These are phyloP conservation scores for Wickerhamomyces sp. DNA, from an alignment of 1,139 yeast species.

Conservation along the genomic window DNA sequence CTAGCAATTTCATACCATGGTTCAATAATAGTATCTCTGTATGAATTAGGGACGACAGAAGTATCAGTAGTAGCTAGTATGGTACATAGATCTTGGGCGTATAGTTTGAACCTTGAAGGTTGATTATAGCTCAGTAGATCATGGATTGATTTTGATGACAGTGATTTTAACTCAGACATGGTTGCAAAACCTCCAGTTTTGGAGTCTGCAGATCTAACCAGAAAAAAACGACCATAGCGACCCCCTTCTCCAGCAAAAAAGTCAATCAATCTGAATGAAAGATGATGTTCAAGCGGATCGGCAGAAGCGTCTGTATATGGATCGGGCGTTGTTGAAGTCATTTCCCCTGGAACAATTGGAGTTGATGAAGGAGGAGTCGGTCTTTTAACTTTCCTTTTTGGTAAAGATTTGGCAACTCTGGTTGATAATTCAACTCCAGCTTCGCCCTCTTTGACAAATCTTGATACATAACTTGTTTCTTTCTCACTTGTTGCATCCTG, in stretches of 20 bases:
- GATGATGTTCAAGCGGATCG: constrained; percentile 36
- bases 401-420: constrained; percentile 6
- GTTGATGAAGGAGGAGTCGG: constrained; percentile 1
- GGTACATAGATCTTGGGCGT: constrained; percentile 44
- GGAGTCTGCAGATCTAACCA: constrained; percentile 39
- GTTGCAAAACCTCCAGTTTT: constrained; percentile 35
- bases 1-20: constrained; percentile 45
- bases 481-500: constrained; percentile 38
- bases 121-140: constrained; percentile 19
- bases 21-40: constrained; percentile 5
- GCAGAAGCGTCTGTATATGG: constrained; percentile 37
- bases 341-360: neutral
- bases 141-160: constrained; percentile 15
- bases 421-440: constrained; percentile 15
- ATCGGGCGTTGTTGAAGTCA: neutral
- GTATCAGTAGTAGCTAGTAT: constrained; percentile 28
- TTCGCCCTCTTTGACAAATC: constrained; percentile 27
- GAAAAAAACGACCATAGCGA: constrained; percentile 41
- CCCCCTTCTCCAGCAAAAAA: constrained; percentile 45
- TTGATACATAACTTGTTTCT: constrained; percentile 40
- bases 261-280: constrained; percentile 38
- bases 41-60: constrained; percentile 9
- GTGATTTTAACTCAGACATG: constrained; percentile 12
- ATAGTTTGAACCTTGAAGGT: constrained; percentile 41
- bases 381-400: constrained; percentile 12